These are phyloP conservation scores for Saccharomyces mikatae DNA, from an alignment of 805 yeast genomes.

Conservation along the genomic window DNA sequence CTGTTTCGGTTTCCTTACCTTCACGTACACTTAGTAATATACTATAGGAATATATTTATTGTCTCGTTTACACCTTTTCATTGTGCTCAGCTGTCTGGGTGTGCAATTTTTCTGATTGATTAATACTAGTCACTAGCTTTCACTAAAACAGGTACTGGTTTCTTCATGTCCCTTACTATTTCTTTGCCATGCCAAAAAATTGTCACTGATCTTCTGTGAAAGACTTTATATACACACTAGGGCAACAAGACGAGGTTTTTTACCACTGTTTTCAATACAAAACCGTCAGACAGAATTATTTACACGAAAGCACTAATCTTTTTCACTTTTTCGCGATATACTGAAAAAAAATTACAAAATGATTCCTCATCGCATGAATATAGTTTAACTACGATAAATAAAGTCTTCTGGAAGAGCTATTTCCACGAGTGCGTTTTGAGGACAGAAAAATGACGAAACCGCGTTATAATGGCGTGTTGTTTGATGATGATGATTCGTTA, in stretches of 20 bases:
- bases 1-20: not conserved
- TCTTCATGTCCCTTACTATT: not conserved
- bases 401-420: not conserved
- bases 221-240: not conserved
- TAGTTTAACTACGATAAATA: not conserved
- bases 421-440: not conserved
- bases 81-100: not conserved
- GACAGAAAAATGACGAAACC: not conserved
- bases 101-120: not conserved
- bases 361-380: not conserved
- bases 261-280: not conserved
- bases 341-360: not conserved
- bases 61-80: not conserved
- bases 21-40: not conserved
- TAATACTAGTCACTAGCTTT: not conserved
- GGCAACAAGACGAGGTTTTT: not conserved
- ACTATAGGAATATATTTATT: too few relatives aligned
- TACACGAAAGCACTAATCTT: not conserved
- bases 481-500: not conserved
- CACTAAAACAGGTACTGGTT: not conserved
- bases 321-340: not conserved
- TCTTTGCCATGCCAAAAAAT: not conserved
- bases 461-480: not conserved
- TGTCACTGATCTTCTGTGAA: not conserved
- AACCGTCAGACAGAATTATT: not conserved